A percentile compares a stretch with the other conserved stretches of the same genome.
phyloP scores from a whole-genome alignment of 345 rosid species.

The Hypericum androsaemum region DNA sequence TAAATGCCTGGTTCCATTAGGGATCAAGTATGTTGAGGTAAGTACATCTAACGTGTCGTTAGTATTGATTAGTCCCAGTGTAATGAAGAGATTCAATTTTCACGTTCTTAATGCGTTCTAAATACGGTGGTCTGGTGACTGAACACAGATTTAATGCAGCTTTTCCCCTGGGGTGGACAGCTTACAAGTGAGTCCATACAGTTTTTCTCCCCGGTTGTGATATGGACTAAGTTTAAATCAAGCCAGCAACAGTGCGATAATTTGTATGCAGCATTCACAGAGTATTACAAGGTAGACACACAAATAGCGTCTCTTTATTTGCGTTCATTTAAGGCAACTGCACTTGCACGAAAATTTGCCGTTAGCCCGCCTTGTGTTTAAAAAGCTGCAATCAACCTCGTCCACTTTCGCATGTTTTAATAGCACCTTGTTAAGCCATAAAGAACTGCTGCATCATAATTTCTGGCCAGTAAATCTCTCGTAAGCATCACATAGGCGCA shows the following conservation, averaged over 20 bases:
- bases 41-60: conserved; percentile 1
- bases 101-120: conserved; percentile 4
- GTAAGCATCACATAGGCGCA: too few relatives aligned
- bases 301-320: neutral
- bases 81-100: neutral
- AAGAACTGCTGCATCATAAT: neutral
- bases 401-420: too few relatives aligned
- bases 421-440: too few relatives aligned
- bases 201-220: conserved; percentile 63
- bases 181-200: conserved; percentile 75
- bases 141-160: conserved; percentile 54
- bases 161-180: conserved; percentile 96
- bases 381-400: too few relatives aligned
- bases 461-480: too few relatives aligned
- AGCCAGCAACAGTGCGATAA: conserved; percentile 30
- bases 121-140: conserved; percentile 25
- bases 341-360: too few relatives aligned
- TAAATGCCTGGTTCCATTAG: conserved; percentile 43
- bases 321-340: too few relatives aligned
- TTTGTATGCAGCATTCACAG: conserved; percentile 51
- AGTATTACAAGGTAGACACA: conserved; percentile 48
- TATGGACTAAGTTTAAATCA: conserved; percentile 56
- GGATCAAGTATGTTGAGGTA: conserved; percentile 62
- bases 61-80: conserved; percentile 7
- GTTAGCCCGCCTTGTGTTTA: too few relatives aligned